Evolutionary conservation across 2,329 filamentous ascomycete genomes (phyloP).

Genomic region (Sporothrix schenckii): DNA sequence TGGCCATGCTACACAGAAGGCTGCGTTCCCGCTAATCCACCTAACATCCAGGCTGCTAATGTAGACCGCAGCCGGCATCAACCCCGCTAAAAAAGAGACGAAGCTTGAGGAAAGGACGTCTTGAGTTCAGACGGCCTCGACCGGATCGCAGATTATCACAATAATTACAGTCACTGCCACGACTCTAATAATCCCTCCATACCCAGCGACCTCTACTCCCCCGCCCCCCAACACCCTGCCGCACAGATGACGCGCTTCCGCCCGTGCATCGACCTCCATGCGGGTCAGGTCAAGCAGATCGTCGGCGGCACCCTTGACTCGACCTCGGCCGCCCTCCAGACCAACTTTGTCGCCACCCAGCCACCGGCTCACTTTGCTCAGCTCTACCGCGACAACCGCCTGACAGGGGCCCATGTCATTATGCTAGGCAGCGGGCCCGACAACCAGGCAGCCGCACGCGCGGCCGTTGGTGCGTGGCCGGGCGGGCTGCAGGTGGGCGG

Average conservation of each 20-base stretch:
- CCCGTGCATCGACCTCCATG: slow-evolving; percentile 95
- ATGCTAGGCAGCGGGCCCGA: slow-evolving; percentile 78
- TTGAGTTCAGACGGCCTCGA: neutral
- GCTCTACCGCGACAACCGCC: slow-evolving; percentile 74
- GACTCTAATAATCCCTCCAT: neutral
- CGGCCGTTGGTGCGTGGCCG: slow-evolving; percentile 79
- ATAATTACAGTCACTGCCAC: neutral
- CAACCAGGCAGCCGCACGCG: slow-evolving; percentile 77
- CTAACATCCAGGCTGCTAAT: neutral
- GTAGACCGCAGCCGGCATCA: neutral
- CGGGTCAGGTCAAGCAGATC: slow-evolving; percentile 98
- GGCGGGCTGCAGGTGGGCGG: slow-evolving; percentile 84
- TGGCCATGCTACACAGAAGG: neutral
- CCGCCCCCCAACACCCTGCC: neutral
- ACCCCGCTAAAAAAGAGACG: slow-evolving; percentile 7
- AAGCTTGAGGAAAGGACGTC: neutral
- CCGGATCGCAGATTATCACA: neutral
- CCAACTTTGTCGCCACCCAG: slow-evolving; percentile 87
- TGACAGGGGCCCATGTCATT: slow-evolving; percentile 88
- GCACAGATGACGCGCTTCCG: slow-evolving; percentile 80
- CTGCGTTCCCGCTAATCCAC: neutral
- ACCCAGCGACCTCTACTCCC: too few relatives aligned
- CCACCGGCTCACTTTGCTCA: slow-evolving; percentile 78
- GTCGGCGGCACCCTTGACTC: slow-evolving; percentile 88
- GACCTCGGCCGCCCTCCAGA: slow-evolving; percentile 69